These are phyloP conservation scores for Pleurotus eryngii DNA, from an alignment of 768 basidiomycete species.

Conservation along the genomic window DNA sequence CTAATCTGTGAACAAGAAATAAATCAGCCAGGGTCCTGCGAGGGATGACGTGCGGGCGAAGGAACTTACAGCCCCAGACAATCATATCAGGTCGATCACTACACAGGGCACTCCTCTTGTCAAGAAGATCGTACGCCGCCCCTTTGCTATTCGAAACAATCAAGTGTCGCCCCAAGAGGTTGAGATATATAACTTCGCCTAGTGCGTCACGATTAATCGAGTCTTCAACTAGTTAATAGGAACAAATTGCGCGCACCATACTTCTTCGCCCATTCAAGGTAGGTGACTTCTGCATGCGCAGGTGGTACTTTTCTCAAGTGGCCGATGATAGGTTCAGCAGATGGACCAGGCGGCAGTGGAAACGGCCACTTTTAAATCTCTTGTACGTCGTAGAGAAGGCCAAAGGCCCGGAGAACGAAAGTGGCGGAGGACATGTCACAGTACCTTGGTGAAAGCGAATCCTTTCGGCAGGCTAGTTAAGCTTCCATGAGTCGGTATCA, in stretches of 20 bases:
- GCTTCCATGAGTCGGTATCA: too few relatives aligned
- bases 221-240: neutral
- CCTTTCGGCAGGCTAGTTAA: too few relatives aligned
- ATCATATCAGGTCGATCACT: constrained; percentile 49
- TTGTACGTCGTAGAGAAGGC: neutral
- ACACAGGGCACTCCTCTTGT: constrained; percentile 49
- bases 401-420: neutral
- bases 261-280: constrained; percentile 35
- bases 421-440: too few relatives aligned
- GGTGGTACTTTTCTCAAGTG: constrained; percentile 44
- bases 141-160: constrained; percentile 46
- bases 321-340: constrained; percentile 41
- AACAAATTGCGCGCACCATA: constrained; percentile 35
- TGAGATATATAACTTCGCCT: constrained; percentile 42
- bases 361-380: neutral
- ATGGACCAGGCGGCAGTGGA: constrained; percentile 43
- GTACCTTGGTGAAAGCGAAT: too few relatives aligned
- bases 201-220: neutral
- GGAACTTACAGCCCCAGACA: constrained; percentile 41
- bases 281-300: constrained; percentile 34
- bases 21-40: neutral
- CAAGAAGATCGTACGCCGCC: constrained; percentile 45
- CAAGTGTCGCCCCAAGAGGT: constrained; percentile 41
- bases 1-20: neutral
- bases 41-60: neutral